Evolutionary conservation across 805 yeast genomes (phyloP).

Genomic region (Dipodascus geniculatus): DNA sequence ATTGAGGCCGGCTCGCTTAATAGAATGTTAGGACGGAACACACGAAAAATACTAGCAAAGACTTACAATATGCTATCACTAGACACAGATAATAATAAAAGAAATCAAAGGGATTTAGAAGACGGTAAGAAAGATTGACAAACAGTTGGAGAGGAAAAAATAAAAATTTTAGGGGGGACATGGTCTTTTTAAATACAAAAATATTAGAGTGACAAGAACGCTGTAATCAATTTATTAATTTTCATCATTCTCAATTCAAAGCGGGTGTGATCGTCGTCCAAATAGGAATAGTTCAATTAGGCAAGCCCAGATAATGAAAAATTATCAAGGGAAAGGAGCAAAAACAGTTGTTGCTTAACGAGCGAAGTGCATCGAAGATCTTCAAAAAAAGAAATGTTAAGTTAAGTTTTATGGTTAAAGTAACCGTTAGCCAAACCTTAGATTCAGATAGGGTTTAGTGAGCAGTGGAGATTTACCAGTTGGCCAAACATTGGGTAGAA

Average conservation of each 20-base stretch:
- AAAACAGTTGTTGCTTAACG: neutral
- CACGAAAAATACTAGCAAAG: neutral
- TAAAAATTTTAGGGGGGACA: neutral
- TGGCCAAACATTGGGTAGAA: too few species aligned
- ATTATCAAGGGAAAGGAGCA: too few species aligned
- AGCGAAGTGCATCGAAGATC: neutral
- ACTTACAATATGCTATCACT: neutral
- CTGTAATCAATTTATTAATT: neutral
- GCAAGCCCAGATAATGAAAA: too few species aligned
- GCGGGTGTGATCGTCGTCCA: neutral
- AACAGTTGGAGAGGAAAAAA: neutral
- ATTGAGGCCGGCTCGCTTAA: neutral
- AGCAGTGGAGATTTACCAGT: neutral
- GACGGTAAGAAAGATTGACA: neutral
- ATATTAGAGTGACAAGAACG: too few species aligned
- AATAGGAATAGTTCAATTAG: neutral
- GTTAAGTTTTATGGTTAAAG: neutral
- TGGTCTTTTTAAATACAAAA: neutral
- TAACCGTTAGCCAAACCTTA: neutral
- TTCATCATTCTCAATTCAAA: neutral
- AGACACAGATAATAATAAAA: neutral
- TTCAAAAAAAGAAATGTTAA: neutral
- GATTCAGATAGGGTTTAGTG: neutral
- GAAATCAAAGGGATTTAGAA: neutral
- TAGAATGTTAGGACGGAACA: neutral